Percentiles rank a stretch among this genome's conserved stretches.
These are phyloP conservation scores for Lactifluus pinguis DNA, from an alignment of 768 basidiomycete genomes.

Conservation along the genomic window DNA sequence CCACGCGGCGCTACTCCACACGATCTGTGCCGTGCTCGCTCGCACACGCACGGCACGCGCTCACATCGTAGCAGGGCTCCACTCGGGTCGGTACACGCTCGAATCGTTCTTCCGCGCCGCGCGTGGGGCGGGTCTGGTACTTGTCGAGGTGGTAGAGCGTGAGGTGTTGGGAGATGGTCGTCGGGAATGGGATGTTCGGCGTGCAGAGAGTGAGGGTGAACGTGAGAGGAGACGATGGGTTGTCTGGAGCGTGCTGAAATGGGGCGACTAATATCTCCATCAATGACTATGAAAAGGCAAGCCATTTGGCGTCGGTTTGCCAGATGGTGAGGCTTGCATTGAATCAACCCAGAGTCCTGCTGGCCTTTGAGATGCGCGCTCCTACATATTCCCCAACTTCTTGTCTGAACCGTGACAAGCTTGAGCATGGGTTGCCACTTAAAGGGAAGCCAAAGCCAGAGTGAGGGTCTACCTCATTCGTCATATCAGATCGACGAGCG, in stretches of 20 bases:
- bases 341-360: too few relatives aligned
- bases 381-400: too few relatives aligned
- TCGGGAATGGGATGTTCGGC: slow-evolving; percentile 44
- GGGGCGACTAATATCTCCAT: not conserved
- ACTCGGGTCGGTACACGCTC: slow-evolving; percentile 69
- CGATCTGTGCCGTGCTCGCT: slow-evolving; percentile 41
- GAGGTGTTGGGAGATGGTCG: slow-evolving; percentile 32
- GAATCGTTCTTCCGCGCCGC: slow-evolving; percentile 45
- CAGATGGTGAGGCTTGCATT: slow-evolving; percentile 27
- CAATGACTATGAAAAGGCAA: too few relatives aligned
- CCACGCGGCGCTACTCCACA: slow-evolving; percentile 45
- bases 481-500: too few relatives aligned
- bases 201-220: slow-evolving; percentile 51
- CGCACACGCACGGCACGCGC: slow-evolving; percentile 38
- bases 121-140: slow-evolving; percentile 33
- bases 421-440: too few relatives aligned
- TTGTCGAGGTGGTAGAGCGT: slow-evolving; percentile 41
- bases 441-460: slow-evolving; percentile 68
- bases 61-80: slow-evolving; percentile 64
- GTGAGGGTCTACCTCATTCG: too few relatives aligned
- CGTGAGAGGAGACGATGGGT: slow-evolving; percentile 63
- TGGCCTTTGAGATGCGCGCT: too few relatives aligned
- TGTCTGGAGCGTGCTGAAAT: slow-evolving; percentile 42
- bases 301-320: too few relatives aligned
- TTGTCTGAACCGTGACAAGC: too few relatives aligned